Evolutionary conservation across 2,329 filamentous ascomycete species (phyloP).

Genomic region (Botrytis fragariae): DNA sequence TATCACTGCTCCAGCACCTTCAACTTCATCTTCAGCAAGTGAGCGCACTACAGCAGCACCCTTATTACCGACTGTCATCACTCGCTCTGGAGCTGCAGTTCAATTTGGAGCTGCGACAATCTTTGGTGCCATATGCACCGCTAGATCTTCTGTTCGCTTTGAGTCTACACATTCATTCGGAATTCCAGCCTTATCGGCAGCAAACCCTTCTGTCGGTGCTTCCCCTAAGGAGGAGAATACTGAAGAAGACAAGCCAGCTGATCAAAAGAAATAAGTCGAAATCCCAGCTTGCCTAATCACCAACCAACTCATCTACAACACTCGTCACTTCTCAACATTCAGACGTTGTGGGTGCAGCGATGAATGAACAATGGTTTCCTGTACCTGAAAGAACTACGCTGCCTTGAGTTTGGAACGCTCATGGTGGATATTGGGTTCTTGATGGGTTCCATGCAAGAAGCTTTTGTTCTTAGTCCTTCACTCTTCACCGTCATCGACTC

Average conservation of each 20-base stretch:
- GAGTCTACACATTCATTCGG: background rate
- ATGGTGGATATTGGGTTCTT: conserved; percentile 1
- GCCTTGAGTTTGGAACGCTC: conserved; percentile 1
- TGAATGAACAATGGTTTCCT: background rate
- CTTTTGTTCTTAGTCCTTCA: background rate
- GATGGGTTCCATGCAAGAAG: background rate
- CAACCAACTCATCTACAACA: background rate
- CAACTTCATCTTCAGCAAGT: background rate
- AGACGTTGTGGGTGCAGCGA: background rate
- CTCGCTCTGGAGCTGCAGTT: background rate
- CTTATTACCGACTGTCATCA: background rate
- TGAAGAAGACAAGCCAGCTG: background rate
- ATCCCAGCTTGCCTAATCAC: background rate
- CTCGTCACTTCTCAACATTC: too few species aligned
- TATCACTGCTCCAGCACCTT: too few species aligned
- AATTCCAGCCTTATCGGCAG: background rate
- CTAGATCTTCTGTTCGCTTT: background rate
- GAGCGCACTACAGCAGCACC: too few species aligned
- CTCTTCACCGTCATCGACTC: background rate
- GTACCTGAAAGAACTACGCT: conserved; percentile 2
- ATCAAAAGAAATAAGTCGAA: background rate
- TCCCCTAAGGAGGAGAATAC: background rate
- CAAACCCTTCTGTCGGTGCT: background rate
- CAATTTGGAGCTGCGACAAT: background rate
- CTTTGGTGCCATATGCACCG: background rate